Percentiles rank a stretch among this genome's conserved stretches.
These are phyloP conservation scores for Paulownia fortunei DNA, from an alignment of 257 asterid genomes.

Conservation along the genomic window DNA sequence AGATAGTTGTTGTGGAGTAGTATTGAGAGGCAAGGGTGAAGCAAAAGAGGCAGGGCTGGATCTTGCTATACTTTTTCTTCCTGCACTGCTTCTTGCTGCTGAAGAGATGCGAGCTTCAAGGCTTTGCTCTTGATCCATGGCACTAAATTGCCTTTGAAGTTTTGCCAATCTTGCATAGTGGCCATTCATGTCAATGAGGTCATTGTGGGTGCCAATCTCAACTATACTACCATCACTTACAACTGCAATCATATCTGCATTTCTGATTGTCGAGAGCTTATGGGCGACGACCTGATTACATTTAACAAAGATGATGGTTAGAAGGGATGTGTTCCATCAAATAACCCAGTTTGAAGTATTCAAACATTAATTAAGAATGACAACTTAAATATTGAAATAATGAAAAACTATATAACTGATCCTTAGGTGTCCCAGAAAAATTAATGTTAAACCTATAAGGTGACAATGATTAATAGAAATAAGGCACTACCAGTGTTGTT, in stretches of 20 bases:
- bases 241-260: conserved; percentile 76
- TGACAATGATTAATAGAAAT: neutral
- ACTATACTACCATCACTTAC: conserved; percentile 57
- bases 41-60: conserved; percentile 61
- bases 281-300: conserved; percentile 83
- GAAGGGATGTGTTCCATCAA: no score
- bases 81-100: conserved; percentile 56
- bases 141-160: conserved; percentile 69
- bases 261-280: conserved; percentile 77
- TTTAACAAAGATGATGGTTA: neutral
- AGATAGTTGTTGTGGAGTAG: conserved; percentile 24
- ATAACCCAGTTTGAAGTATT: no score
- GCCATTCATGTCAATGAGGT: conserved; percentile 61
- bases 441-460: neutral
- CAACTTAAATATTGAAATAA: neutral
- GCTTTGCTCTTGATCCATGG: conserved; percentile 56
- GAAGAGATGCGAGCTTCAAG: conserved; percentile 45
- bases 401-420: neutral
- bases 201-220: conserved; percentile 73
- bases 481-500: conserved; percentile 70
- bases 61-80: conserved; percentile 55
- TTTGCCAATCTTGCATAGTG: conserved; percentile 68
- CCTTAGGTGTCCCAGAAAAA: neutral
- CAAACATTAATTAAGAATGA: no score
- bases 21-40: conserved; percentile 48